A percentile compares a stretch with the other conserved stretches of the same genome.
phyloP scores from a whole-genome alignment of 108 stramenopile species.

The Nitzschia sp. region DNA sequence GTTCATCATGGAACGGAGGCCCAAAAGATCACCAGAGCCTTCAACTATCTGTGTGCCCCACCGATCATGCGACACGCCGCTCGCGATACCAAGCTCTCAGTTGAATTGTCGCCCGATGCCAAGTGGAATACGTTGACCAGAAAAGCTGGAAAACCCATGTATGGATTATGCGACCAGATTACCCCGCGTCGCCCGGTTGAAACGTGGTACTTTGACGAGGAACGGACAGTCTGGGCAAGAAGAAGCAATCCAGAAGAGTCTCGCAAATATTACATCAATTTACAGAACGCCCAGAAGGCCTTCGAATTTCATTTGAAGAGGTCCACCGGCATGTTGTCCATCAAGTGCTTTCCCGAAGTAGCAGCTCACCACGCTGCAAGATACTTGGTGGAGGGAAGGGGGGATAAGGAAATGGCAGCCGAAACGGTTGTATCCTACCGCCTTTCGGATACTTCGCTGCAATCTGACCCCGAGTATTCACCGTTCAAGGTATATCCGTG shows the following conservation, averaged over 20 bases:
- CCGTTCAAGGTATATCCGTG: constrained; percentile 55
- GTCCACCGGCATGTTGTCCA: constrained; percentile 20
- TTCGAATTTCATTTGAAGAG: constrained; percentile 49
- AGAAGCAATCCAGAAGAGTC: constrained; percentile 36
- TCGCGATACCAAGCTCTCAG: constrained; percentile 26
- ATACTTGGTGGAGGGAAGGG: constrained; percentile 49
- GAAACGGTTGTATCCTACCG: constrained; percentile 34
- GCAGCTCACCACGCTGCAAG: constrained; percentile 63
- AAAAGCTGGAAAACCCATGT: constrained; percentile 13
- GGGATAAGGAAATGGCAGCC: constrained; percentile 24
- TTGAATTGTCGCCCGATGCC: constrained; percentile 20
- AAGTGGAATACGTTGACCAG: constrained; percentile 32
- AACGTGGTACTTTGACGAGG: constrained; percentile 48
- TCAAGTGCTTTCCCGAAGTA: constrained; percentile 52
- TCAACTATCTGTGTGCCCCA: constrained; percentile 51
- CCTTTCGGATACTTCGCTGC: constrained; percentile 33
- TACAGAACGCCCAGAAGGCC: constrained; percentile 41
- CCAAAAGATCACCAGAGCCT: constrained; percentile 43
- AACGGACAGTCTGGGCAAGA: constrained; percentile 47
- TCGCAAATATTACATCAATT: constrained; percentile 31
- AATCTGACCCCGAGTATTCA: constrained; percentile 49
- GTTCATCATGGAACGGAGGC: constrained; percentile 42
- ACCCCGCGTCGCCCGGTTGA: constrained; percentile 48
- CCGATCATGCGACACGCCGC: constrained; percentile 56
- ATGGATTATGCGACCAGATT: constrained; percentile 46